Percentiles rank a stretch among this genome's conserved stretches.
These are phyloP conservation scores for Chytriomyces confervae DNA, from an alignment of 192 early-diverging fungal genomes.

Conservation along the genomic window DNA sequence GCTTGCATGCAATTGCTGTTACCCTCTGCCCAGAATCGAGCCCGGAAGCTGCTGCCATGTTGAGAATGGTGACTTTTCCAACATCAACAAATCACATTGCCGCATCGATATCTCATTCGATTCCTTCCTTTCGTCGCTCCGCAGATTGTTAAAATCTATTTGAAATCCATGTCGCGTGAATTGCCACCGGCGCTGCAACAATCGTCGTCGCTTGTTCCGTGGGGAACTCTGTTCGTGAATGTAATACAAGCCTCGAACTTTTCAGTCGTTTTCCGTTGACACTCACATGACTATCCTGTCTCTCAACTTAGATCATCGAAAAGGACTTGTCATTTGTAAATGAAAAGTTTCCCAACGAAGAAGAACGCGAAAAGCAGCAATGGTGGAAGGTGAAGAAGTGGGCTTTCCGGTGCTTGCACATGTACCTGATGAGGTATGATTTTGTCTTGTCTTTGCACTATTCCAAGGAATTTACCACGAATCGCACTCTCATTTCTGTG, in stretches of 20 bases:
- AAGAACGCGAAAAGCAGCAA: constrained; percentile 80
- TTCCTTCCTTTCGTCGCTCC: not conserved
- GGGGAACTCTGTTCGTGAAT: constrained; percentile 87
- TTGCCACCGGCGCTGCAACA: constrained; percentile 61
- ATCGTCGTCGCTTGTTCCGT: constrained; percentile 75
- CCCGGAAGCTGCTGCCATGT: constrained; percentile 70
- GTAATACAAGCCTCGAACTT: constrained; percentile 57
- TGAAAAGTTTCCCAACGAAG: constrained; percentile 53
- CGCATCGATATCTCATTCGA: too few relatives aligned
- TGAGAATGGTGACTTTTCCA: constrained; percentile 9
- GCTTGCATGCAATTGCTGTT: constrained; percentile 77
- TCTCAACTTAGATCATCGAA: constrained; percentile 24
- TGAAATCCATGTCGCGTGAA: constrained; percentile 66
- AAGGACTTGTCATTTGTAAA: constrained; percentile 36
- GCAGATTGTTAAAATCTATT: constrained; percentile 78
- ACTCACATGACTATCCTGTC: not conserved
- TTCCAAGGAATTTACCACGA: too few relatives aligned
- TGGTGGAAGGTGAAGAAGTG: constrained; percentile 97
- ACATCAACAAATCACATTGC: not conserved
- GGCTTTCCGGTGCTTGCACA: constrained; percentile 87
- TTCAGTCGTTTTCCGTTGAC: not conserved
- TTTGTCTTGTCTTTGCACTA: not conserved
- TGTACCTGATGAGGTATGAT: constrained; percentile 66
- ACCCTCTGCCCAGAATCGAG: constrained; percentile 65
- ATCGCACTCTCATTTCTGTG: too few relatives aligned